These are phyloP conservation scores for Aspergillus affinis DNA, from an alignment of 495 filamentous ascomycete species.

Conservation along the genomic window DNA sequence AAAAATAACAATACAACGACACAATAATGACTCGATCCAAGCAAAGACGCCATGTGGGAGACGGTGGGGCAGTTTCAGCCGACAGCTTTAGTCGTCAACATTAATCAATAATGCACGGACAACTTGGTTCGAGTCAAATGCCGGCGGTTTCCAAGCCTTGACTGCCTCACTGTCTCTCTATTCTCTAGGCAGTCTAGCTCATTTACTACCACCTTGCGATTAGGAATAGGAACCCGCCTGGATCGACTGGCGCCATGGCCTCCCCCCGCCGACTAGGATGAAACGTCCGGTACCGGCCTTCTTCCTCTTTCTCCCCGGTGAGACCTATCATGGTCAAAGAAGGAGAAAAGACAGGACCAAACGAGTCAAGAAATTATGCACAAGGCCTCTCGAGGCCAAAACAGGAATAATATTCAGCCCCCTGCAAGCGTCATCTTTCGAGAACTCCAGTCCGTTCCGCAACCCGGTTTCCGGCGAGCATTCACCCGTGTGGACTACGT, in stretches of 20 bases:
- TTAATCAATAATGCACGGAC: slow-evolving; percentile 6
- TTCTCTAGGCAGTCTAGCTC: neutral
- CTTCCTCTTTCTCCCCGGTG: neutral
- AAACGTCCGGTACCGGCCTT: slow-evolving; percentile 3
- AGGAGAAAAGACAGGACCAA: neutral
- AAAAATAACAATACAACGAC: neutral
- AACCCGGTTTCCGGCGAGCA: neutral
- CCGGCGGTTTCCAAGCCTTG: slow-evolving; percentile 8
- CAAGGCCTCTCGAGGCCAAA: neutral
- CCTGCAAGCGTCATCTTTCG: neutral
- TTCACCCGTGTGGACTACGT: neutral
- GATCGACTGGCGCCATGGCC: slow-evolving; percentile 17
- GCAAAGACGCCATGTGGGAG: slow-evolving; percentile 9
- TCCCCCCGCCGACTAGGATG: slow-evolving; percentile 12
- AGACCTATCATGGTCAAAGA: neutral
- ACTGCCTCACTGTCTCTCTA: neutral
- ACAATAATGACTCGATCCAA: neutral
- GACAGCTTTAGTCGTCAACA: neutral
- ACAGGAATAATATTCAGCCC: neutral
- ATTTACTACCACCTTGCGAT: too few species aligned
- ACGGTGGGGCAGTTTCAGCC: slow-evolving; percentile 8
- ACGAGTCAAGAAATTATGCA: too few species aligned
- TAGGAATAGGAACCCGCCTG: slow-evolving; percentile 11
- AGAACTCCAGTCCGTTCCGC: neutral
- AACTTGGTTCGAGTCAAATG: slow-evolving; percentile 3